Evolutionary conservation across 208 protist genomes (phyloP).

Genomic region (Trypanosoma boissoni): DNA sequence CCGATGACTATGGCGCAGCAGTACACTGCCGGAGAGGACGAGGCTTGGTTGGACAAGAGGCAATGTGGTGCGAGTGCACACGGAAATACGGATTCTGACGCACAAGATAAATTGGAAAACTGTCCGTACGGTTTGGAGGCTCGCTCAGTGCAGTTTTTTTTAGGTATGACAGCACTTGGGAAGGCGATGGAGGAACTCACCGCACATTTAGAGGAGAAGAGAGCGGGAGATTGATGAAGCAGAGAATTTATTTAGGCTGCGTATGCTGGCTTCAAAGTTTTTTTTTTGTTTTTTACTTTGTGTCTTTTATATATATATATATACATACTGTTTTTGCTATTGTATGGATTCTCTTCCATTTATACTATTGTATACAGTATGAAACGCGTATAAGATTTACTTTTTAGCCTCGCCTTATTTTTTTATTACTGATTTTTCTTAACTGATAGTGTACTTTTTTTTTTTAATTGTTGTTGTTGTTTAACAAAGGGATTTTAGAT

Average conservation of each 20-base stretch:
- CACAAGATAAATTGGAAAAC: conserved; percentile 7
- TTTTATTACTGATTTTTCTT: too few relatives aligned
- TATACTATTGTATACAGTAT: neutral
- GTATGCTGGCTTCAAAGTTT: too few relatives aligned
- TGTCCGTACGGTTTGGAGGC: conserved; percentile 62
- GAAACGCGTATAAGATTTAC: too few relatives aligned
- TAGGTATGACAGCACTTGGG: conserved; percentile 45
- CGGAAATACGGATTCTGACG: conserved; percentile 6
- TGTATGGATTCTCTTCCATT: neutral
- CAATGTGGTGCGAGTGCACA: neutral
- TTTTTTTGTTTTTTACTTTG: conserved; percentile 6
- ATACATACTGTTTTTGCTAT: conserved; percentile 4
- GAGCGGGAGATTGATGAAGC: neutral
- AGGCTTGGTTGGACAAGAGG: neutral
- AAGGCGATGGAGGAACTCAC: conserved; percentile 44
- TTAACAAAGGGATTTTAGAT: too few relatives aligned
- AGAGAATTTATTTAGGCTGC: too few relatives aligned
- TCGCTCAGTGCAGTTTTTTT: conserved; percentile 55
- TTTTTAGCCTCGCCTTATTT: too few relatives aligned
- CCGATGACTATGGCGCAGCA: neutral
- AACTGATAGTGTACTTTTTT: too few relatives aligned
- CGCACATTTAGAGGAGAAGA: conserved; percentile 6
- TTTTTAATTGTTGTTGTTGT: too few relatives aligned
- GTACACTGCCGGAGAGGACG: too few relatives aligned
- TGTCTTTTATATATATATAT: neutral